Evolutionary conservation across 1,284 basidiomycete species (phyloP).

Genomic region (Entoloma clypeatum): DNA sequence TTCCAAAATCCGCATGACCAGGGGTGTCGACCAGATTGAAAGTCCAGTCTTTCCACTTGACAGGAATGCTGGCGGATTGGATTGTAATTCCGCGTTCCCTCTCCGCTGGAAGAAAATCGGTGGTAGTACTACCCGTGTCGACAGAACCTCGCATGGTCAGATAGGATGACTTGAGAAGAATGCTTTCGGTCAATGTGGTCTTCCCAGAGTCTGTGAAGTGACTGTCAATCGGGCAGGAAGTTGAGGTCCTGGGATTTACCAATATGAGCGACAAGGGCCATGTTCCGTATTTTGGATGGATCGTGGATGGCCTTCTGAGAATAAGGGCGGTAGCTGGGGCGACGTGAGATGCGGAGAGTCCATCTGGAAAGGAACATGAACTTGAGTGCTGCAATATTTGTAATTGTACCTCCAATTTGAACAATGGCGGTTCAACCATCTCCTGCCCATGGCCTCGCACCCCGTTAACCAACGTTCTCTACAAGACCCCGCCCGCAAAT

Average conservation of each 20-base stretch:
- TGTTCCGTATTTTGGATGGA: conserved; percentile 58
- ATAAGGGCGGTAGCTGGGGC: conserved; percentile 22
- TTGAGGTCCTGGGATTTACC: conserved; percentile 40
- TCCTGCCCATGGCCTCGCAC: conserved; percentile 41
- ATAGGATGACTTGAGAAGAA: conserved; percentile 74
- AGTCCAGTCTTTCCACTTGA: conserved; percentile 80
- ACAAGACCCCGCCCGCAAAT: conserved; percentile 25
- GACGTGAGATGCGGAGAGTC: conserved; percentile 13
- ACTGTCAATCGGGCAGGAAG: conserved; percentile 4
- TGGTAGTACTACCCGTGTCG: conserved; percentile 86
- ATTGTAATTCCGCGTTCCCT: conserved; percentile 89
- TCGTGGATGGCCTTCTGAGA: conserved; percentile 36
- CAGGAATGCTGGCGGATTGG: conserved; percentile 87
- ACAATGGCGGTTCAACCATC: too few relatives aligned
- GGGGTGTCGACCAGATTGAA: conserved; percentile 91
- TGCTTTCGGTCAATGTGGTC: conserved; percentile 87
- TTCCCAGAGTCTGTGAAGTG: conserved; percentile 75
- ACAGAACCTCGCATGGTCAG: conserved; percentile 76
- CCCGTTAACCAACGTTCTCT: conserved; percentile 46
- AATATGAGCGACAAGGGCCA: conserved; percentile 82
- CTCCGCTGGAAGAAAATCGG: conserved; percentile 88
- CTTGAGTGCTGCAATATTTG: conserved; percentile 4
- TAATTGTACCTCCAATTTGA: too few relatives aligned
- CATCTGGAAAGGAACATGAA: conserved; percentile 25
- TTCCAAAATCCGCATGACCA: conserved; percentile 90